Percentiles rank a stretch among this genome's conserved stretches.
phyloP scores from a whole-genome alignment of 2,329 filamentous ascomycete genomes.

The Xylaria sp. region DNA sequence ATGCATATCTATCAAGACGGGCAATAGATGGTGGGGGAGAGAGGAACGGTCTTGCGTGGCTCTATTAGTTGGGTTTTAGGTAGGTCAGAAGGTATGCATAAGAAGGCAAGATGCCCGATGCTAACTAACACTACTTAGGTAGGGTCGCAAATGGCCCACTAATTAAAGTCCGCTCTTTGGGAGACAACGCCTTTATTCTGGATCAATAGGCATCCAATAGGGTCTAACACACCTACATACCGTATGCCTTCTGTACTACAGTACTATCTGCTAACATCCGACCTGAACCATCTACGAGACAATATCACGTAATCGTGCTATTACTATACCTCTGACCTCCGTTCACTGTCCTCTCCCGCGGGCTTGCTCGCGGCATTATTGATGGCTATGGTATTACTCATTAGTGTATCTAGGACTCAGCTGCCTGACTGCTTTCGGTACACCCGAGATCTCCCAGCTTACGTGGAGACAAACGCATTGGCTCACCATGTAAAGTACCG shows the following conservation, averaged over 20 bases:
- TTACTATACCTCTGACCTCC: conserved; percentile 3
- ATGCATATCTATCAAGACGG: background rate
- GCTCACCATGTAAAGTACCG: conserved; percentile 39
- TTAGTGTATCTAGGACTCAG: conserved; percentile 17
- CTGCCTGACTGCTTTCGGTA: conserved; percentile 22
- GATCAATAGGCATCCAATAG: no score
- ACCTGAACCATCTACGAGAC: background rate
- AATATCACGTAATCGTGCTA: conserved; percentile 21
- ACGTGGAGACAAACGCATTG: conserved; percentile 32
- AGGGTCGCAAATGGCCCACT: no score
- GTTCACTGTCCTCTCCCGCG: background rate
- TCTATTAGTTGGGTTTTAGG: background rate
- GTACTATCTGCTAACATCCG: background rate
- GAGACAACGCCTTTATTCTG: no score
- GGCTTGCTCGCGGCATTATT: background rate
- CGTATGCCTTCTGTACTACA: background rate
- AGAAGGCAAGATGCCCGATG: background rate
- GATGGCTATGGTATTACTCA: background rate
- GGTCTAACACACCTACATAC: background rate
- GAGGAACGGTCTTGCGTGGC: no score
- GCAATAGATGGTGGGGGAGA: background rate
- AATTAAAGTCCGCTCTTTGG: no score
- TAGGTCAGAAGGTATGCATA: background rate
- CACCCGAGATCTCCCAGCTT: conserved; percentile 34
- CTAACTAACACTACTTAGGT: background rate